Base-by-base conservation (phyloP, 2,329 filamentous ascomycete genomes). In the Aspergillus fumigatus region DNA sequence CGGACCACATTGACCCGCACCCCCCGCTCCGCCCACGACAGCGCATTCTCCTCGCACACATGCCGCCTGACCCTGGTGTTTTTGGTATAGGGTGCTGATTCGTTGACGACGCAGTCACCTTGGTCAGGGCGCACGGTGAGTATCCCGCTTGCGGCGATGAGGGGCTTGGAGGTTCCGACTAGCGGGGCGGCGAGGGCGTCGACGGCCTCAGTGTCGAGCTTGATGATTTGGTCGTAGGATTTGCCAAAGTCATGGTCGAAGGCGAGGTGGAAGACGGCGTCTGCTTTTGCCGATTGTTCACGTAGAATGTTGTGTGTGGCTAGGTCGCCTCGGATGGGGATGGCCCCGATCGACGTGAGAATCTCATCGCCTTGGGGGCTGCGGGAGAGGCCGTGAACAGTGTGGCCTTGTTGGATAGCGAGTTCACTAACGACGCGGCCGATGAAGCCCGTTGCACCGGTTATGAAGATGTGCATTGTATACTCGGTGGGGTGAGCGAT, bases 391-490 rank as follows among this genome's bases (percentile, higher is more conserved):
- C 72, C 78, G 14, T 74, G 62, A 29, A 80, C 76, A 4, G 58
- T 64, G 58, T 79, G 75, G 48, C 77, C 77, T 26, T 66, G 59
- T 4, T 59, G 26, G 14, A 79, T 62, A 11, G 79, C 72, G 35
- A 75, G 72, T 51, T 74, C 55, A 23, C 73, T 68, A 14, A 78
- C 67, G 6, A 70, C 67, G 21, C 65, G 62, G 60, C 78, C 78
- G 54, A 80, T 68, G 56, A 75, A 78, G 61, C 77, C 77, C 6
- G 75, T 73, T 4, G 75, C 70, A 43, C 78, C 78, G 6, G 77
- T 79, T 49, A 79, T 68, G 60, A 77, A 77, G 57, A 75, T 23
- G 29, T 32, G 29, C 29, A 32, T 29, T 29, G 3, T 11, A 4
- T 29, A 29, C 27, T 29, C 10, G 4, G 27, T 29, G 27, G 27